Base-by-base conservation (phyloP, 306 rosid species). In the Lathyrus oleraceus region DNA sequence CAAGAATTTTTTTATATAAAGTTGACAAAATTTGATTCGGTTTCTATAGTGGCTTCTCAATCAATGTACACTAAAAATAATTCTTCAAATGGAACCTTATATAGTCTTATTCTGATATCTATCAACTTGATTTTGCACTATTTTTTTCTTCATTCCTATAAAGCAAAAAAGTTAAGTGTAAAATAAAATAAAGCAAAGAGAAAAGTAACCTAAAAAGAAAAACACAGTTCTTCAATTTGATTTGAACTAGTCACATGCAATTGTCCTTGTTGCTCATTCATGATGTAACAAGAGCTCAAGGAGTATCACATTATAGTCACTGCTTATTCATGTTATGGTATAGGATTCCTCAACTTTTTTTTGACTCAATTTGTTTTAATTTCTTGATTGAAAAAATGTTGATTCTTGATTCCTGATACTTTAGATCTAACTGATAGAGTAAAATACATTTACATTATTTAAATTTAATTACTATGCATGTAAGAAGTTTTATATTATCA, bases 231-330 rank as follows among this genome's bases (percentile, higher is more conserved):
- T 69, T 69, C 51, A 52, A 52, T 61, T 51, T 49, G 40, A 66
- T 65, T 80, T 65, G 56, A 59, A 76, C 53, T 57, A 17, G 32
- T 70, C 65, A 75, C 57, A 12, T 39, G 48, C 43, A 12, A 40
- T 47, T 45, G 74, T 64, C 42, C 47, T n/a, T 76, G 74, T 80
- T 71, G 70, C 66, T 75, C 53, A 69, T 45, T 35, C 64, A 61
- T 69, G 63, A 54, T 74, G 30, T 23, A 42, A 25, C 70, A 56
- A 57, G 11, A 61, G 32, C 56, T 44, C 16, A 66, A n/a, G 14
- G 19, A 58, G 51, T 58, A 17, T 75, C 39, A 8, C 56, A 52
- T 53, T 53, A 0, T 20, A 15, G 42, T 52, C 16, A 61, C 8
- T 70, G 71, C 42, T 69, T 43, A 10, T 74, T 63, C 58, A 64